Percentiles rank a stretch among this genome's conserved stretches.
These are phyloP conservation scores for Spongispora temasekensis DNA, from an alignment of 1,284 basidiomycete species.

Conservation along the genomic window DNA sequence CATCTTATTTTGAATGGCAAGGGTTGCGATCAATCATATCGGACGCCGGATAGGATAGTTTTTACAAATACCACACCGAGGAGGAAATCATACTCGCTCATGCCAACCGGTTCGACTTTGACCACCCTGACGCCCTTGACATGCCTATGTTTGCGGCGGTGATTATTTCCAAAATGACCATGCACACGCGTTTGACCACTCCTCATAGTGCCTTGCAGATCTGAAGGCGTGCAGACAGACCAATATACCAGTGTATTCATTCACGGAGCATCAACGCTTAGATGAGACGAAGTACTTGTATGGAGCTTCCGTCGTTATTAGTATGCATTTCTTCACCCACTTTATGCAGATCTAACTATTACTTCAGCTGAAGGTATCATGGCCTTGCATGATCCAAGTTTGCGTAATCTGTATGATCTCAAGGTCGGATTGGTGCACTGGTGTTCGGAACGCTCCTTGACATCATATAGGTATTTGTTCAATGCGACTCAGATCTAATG, in stretches of 20 bases:
- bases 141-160: constrained; percentile 84
- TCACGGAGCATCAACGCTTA: constrained; percentile 86
- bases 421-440: constrained; percentile 58
- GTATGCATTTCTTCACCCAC: constrained; percentile 39
- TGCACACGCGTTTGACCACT: constrained; percentile 1
- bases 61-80: constrained; percentile 81
- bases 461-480: constrained; percentile 65
- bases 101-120: constrained; percentile 87
- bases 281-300: constrained; percentile 91
- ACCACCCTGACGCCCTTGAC: constrained; percentile 93
- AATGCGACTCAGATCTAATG: constrained; percentile 97
- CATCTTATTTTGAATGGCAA: neutral
- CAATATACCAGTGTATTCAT: constrained; percentile 94
- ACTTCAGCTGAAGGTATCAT: constrained; percentile 86
- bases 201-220: constrained; percentile 73
- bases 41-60: constrained; percentile 71
- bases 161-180: constrained; percentile 26
- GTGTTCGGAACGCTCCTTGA: neutral
- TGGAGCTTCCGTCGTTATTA: constrained; percentile 93
- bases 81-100: constrained; percentile 84
- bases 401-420: constrained; percentile 87
- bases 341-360: constrained; percentile 2
- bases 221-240: constrained; percentile 82
- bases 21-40: neutral
- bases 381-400: constrained; percentile 77